Percentiles rank a stretch among this genome's conserved stretches.
These are phyloP conservation scores for Athelia sp. DNA, from an alignment of 1,284 basidiomycete species.

Conservation along the genomic window DNA sequence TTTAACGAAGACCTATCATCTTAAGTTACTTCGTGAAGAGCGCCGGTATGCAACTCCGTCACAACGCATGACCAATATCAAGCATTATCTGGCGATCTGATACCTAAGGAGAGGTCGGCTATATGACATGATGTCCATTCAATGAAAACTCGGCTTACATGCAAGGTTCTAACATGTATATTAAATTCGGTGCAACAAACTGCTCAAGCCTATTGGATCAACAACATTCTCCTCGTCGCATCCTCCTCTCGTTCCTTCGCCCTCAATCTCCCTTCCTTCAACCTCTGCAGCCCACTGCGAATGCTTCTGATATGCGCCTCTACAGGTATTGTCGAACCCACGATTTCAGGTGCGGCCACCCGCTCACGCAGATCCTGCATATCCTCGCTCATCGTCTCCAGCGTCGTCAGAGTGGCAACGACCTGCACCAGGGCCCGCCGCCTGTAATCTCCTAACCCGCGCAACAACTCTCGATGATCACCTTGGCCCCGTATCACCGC, in stretches of 20 bases:
- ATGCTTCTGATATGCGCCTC: conserved; percentile 72
- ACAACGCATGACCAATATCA: too few species aligned
- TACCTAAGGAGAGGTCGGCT: too few species aligned
- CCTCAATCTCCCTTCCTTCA: conserved; percentile 49
- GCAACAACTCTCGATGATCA: conserved; percentile 45
- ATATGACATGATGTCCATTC: too few species aligned
- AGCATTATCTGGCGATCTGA: too few species aligned
- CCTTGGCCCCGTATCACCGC: conserved; percentile 39
- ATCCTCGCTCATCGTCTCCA: conserved; percentile 60
- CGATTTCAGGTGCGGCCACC: conserved; percentile 57
- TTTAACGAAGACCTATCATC: too few species aligned
- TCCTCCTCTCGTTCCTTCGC: conserved; percentile 29
- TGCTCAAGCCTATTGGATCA: conserved; percentile 7
- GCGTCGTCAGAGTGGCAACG: conserved; percentile 52
- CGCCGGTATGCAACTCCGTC: too few species aligned
- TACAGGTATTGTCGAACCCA: conserved; percentile 52
- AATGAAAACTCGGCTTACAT: too few species aligned
- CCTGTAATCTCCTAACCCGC: conserved; percentile 49
- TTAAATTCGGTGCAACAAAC: too few species aligned
- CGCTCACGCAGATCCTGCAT: conserved; percentile 70
- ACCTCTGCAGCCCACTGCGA: conserved; percentile 51
- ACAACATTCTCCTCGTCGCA: conserved; percentile 23
- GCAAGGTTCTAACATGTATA: too few species aligned
- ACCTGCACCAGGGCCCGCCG: conserved; percentile 58
- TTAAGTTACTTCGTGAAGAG: too few species aligned